These are phyloP conservation scores for Penicillium psychrosexuale DNA, from an alignment of 2,329 filamentous ascomycete species.

Conservation along the genomic window DNA sequence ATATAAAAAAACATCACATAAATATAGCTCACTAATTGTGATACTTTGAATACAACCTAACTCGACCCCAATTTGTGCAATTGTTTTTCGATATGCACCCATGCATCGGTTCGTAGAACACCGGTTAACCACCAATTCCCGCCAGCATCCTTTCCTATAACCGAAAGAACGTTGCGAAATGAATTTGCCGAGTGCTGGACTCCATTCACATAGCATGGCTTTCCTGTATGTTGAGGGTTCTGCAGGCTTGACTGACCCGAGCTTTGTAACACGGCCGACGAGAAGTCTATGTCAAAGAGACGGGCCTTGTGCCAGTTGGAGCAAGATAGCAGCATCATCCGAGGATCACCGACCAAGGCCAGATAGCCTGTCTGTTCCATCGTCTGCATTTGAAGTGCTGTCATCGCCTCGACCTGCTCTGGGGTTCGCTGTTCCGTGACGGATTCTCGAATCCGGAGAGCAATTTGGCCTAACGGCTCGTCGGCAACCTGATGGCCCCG, in stretches of 20 bases:
- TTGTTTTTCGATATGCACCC: not conserved
- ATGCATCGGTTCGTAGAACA: not conserved
- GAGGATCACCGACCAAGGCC: not conserved
- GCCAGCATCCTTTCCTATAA: not conserved
- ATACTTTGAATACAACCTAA: not conserved
- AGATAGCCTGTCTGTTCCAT: not conserved
- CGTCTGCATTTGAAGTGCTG: not conserved
- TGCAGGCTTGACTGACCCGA: not conserved
- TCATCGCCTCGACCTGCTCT: not conserved
- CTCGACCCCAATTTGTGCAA: not conserved
- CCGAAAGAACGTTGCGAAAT: not conserved
- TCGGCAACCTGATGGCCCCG: not conserved
- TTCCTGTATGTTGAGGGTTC: not conserved
- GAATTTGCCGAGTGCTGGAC: not conserved
- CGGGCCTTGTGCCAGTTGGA: not conserved
- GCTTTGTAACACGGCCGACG: not conserved
- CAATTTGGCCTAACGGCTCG: not conserved
- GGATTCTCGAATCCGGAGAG: not conserved
- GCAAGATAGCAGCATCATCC: not conserved
- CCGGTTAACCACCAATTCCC: constrained; percentile 1
- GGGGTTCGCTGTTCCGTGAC: not conserved
- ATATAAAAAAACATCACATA: not conserved
- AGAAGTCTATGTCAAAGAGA: not conserved
- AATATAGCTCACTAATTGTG: not conserved
- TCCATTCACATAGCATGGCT: not conserved